Base-by-base conservation (phyloP, 2,329 filamentous ascomycete species). In the Elsinoe fawcettii region DNA sequence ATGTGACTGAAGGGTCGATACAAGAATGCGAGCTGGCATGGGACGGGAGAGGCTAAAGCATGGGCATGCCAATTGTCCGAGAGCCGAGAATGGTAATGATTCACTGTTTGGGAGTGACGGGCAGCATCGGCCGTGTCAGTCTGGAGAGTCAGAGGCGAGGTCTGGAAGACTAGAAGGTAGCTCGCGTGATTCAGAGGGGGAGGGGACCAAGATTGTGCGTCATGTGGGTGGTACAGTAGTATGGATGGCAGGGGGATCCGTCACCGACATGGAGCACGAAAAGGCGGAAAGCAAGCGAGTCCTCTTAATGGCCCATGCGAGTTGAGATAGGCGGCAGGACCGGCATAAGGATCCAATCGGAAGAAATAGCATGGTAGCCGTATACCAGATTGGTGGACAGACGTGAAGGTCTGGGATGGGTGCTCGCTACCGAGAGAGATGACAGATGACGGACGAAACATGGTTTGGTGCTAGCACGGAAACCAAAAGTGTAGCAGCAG, bases 341-440 rank as follows among this genome's bases (percentile, higher is more conserved):
- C 49, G 49, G 49, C 49, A 37, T 53, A 14, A 25, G 11, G 49
- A 37, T 16, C 49, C 49, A 53, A 53, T 53, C 49, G 49, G 49
- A 53, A 53, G 49, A 53, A 53, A 37, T 53, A 53, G 49, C 49
- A 53, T 30, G 49, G 16, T 9, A 53, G 30, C 32, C 30, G 49
- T 53, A 53, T 53, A 53, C 32, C 49, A 39, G 30, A 27, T 37
- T 53, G 32, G 49, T 53, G 49, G 23, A 49, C 25, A 49, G 22
- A 20, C 43, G n/a, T 18, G 43, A 14, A 27, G 46, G 46, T 51
- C n/a, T 53, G 49, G 20, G 14, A 53, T 51, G 16, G 32, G 11
- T 30, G 20, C 49, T 53, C 49, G 49, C 49, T 53, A 53, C 49
- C 49, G 30, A 53, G 41, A 25, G 41, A 25, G 9, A 46, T 22